Evolutionary conservation across 2,329 filamentous ascomycete genomes (phyloP), one percentile per base, ranked within the genome.

Genomic region (Hymenoscyphus scutula): DNA sequence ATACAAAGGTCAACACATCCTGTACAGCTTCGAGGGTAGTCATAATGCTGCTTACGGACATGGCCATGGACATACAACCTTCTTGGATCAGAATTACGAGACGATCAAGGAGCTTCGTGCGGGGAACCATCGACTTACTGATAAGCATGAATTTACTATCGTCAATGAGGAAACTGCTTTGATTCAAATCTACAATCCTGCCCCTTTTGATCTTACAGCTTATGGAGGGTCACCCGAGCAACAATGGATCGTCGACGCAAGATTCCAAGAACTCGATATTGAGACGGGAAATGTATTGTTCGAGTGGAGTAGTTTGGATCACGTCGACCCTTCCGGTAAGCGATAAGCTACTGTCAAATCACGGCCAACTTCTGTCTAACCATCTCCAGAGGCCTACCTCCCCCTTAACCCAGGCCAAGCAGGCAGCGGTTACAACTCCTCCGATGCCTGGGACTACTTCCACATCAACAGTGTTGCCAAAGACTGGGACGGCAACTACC

Each of bases 251-350:
- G 81, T 83, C 2, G 78, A 84, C 71, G 79, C 78, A 2, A 80
- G 80, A 29, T 77, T 84, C 61, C 82, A 84, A 73, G 70, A 72
- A 58, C 58, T 71, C 19, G 66, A 71, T 27, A 65, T 72, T 51
- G 76, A 80, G 27, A 85, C 81, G 2, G 82, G 83, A 2, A 75
- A 80, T 48, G 72, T 87, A 3, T 64, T 86, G 11, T 87, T 86
- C 65, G 83, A 87, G 67, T 87, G 84, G 84, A 78, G 77, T 32
- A 82, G 80, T 65, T 73, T 86, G 10, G 82, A 85, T 62, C 81
- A 86, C 70, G 65, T 69, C 7, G 55, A 58, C 53, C 82, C 81
- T 1, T 76, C 78, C 48, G 78, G 32, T 34, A 34, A 3, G 32
- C 15, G 10, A 11, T 2, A n/a, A n/a, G n/a, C n/a, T n/a, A n/a